Conservation (phyloP, 2,329 filamentous ascomycete genomes). For the Arthroderma sp. region DNA sequence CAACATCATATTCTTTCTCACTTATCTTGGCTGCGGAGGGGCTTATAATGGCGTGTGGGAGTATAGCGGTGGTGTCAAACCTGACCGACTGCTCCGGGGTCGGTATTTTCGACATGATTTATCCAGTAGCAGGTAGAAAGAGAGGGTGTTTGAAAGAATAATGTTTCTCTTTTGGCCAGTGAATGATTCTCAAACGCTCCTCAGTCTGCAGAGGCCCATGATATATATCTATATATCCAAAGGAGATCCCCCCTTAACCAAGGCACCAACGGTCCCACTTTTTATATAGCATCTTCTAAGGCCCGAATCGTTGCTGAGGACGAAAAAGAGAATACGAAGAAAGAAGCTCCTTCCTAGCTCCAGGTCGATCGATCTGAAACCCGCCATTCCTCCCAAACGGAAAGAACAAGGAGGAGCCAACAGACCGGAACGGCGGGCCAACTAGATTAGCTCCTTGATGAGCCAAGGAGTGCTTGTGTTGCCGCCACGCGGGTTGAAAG, state of each 20-base stretch:
- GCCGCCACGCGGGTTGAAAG: background rate
- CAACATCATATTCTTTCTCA: background rate
- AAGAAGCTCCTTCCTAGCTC: conserved; percentile 1
- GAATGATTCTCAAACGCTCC: background rate
- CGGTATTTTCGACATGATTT: background rate
- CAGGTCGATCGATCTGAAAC: background rate
- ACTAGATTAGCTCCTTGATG: background rate
- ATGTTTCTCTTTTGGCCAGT: background rate
- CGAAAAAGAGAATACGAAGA: background rate
- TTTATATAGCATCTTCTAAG: too few species aligned
- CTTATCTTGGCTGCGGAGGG: background rate
- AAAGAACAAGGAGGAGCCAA: conserved; percentile 1
- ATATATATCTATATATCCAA: background rate
- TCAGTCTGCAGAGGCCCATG: background rate
- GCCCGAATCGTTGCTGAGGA: background rate
- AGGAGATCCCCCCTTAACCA: background rate
- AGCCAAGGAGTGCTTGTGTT: background rate
- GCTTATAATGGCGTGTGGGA: background rate
- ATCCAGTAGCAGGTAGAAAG: background rate
- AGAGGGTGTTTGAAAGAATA: background rate
- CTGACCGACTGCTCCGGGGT: background rate
- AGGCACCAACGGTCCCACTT: background rate
- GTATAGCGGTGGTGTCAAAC: conserved; percentile 5
- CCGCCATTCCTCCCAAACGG: background rate
- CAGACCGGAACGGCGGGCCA: background rate